Evolutionary conservation across 2,329 filamentous ascomycete species (phyloP).

Genomic region (Akanthomyces dipterigenus): DNA sequence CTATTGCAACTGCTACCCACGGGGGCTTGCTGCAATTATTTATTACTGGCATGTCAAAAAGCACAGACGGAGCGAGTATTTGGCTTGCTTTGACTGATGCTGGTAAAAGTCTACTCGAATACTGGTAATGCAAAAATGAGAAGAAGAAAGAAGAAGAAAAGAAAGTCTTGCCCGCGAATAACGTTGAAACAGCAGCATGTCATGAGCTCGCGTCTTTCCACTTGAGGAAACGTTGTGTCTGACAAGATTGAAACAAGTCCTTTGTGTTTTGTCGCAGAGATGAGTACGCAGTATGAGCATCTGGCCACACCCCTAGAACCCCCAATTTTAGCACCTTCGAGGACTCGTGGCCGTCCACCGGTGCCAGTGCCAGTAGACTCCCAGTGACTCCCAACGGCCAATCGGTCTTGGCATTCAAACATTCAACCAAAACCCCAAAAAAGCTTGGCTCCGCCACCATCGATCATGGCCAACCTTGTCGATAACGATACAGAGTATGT

Average conservation of each 20-base stretch:
- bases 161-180: neutral
- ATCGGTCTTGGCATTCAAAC: conserved; percentile 1
- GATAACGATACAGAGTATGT: no score
- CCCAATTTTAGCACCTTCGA: no score
- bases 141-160: neutral
- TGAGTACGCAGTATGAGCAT: no score
- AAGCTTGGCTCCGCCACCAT: conserved; percentile 7
- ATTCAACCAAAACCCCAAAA: neutral
- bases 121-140: no score
- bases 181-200: neutral
- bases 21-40: no score
- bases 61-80: no score
- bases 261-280: neutral
- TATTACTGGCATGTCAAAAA: no score
- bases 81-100: no score
- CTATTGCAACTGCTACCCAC: neutral
- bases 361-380: no score
- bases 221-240: neutral
- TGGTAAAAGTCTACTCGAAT: no score
- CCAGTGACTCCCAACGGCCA: neutral
- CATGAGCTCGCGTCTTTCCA: neutral
- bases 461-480: neutral
- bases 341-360: no score
- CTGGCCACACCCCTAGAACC: no score
- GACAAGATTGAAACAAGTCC: neutral